phyloP scores from a whole-genome alignment of 768 basidiomycete genomes.

The Floccularia luteovirens region DNA sequence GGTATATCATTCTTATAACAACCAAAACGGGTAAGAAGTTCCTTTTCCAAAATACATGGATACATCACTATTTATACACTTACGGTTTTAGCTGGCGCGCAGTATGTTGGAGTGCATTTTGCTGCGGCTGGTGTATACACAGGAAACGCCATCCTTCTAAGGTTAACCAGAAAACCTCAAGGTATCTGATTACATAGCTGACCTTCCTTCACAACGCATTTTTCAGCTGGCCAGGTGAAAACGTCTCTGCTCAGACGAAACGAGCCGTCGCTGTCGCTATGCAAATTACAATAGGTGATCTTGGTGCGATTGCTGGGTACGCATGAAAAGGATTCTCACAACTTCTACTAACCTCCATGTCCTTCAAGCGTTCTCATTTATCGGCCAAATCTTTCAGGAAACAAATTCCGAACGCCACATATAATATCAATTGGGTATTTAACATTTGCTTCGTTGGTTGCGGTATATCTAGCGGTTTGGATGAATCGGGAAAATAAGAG shows the following conservation, averaged over 20 bases:
- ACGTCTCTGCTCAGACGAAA: slow-evolving; percentile 64
- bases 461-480: slow-evolving; percentile 35
- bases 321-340: slow-evolving; percentile 3
- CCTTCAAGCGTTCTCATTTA: slow-evolving; percentile 43
- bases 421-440: slow-evolving; percentile 56
- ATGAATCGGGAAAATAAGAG: slow-evolving; percentile 45
- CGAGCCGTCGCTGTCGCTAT: slow-evolving; percentile 54
- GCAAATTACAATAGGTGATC: slow-evolving; percentile 58
- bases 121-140: slow-evolving; percentile 51
- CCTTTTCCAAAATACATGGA: not conserved
- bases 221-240: slow-evolving; percentile 52
- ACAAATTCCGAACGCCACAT: slow-evolving; percentile 48
- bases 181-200: not conserved
- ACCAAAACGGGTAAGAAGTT: slow-evolving; percentile 30
- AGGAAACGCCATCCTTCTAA: slow-evolving; percentile 47
- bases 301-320: slow-evolving; percentile 49
- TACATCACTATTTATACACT: not conserved
- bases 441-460: slow-evolving; percentile 34
- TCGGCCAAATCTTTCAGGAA: slow-evolving; percentile 35
- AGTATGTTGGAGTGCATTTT: slow-evolving; percentile 52
- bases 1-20: slow-evolving; percentile 49
- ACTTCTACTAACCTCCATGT: not conserved
- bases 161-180: no score
- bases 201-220: not conserved
- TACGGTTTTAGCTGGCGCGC: slow-evolving; percentile 31